Evolutionary conservation across 1,139 yeast genomes (phyloP).

Genomic region (Suhomyces bokatorum): DNA sequence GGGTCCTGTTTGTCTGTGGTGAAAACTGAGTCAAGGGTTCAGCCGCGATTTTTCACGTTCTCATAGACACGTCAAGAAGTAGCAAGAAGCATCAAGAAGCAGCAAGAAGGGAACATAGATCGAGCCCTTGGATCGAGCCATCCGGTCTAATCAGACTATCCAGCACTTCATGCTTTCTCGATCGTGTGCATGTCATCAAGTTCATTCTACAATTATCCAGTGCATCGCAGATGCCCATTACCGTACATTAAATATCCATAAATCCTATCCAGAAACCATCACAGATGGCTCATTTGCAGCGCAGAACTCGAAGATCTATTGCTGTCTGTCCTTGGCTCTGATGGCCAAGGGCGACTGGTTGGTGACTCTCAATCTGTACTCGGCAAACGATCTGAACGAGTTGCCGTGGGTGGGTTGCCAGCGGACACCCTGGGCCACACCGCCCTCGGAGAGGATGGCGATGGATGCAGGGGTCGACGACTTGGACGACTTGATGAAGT

Average conservation of each 20-base stretch:
- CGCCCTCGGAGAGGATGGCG: slow-evolving; percentile 12
- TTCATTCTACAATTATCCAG: too few species aligned
- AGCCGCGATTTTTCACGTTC: too few species aligned
- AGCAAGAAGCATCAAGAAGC: too few species aligned
- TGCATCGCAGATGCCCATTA: neutral
- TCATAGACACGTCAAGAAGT: too few species aligned
- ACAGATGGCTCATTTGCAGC: neutral
- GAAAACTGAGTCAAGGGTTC: too few species aligned
- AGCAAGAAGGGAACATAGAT: too few species aligned
- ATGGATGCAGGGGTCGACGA: slow-evolving; percentile 17
- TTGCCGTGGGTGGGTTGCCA: slow-evolving; percentile 43
- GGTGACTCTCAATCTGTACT: slow-evolving; percentile 52
- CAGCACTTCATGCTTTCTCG: neutral
- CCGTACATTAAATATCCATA: neutral
- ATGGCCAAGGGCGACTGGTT: slow-evolving; percentile 52
- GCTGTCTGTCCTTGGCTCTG: slow-evolving; percentile 17
- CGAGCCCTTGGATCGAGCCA: too few species aligned
- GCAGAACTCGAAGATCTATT: neutral
- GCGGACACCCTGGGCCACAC: slow-evolving; percentile 21
- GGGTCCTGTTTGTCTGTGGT: too few species aligned
- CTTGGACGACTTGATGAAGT: slow-evolving; percentile 26
- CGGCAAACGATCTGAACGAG: slow-evolving; percentile 54
- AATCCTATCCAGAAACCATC: slow-evolving; percentile 1
- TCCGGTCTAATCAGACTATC: too few species aligned
- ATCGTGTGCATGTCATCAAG: too few species aligned